A percentile compares a stretch with the other conserved stretches of the same genome.
Conservation (phyloP, 2,329 filamentous ascomycete species). For the Zopfia rhizophila region DNA sequence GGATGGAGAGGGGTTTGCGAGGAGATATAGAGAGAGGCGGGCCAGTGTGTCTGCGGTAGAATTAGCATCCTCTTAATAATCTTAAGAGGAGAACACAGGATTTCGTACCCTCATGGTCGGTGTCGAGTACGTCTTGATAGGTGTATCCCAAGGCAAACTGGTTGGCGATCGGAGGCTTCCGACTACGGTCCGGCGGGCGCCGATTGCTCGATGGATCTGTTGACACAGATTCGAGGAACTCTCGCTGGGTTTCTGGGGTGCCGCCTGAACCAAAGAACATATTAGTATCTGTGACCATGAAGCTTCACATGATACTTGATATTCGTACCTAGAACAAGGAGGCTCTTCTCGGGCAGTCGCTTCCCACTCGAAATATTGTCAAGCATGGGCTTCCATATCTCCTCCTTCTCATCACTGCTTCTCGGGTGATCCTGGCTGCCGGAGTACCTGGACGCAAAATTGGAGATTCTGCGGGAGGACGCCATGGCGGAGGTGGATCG, state of each 20-base stretch:
- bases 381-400: slow-evolving; percentile 94
- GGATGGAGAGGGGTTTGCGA: slow-evolving; percentile 83
- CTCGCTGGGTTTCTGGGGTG: slow-evolving; percentile 82
- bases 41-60: slow-evolving; percentile 79
- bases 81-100: background rate
- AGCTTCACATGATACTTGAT: slow-evolving; percentile 6
- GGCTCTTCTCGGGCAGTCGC: slow-evolving; percentile 88
- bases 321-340: slow-evolving; percentile 80
- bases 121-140: slow-evolving; percentile 92
- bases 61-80: slow-evolving; percentile 21
- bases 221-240: slow-evolving; percentile 73
- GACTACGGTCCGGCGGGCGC: slow-evolving; percentile 64
- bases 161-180: slow-evolving; percentile 83
- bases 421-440: slow-evolving; percentile 44
- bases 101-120: slow-evolving; percentile 84
- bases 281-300: slow-evolving; percentile 25
- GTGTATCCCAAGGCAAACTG: slow-evolving; percentile 93
- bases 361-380: slow-evolving; percentile 91
- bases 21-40: slow-evolving; percentile 86
- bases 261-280: slow-evolving; percentile 67
- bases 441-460: slow-evolving; percentile 39
- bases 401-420: slow-evolving; percentile 78
- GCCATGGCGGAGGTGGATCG: slow-evolving; percentile 48
- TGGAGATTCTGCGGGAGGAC: slow-evolving; percentile 41
- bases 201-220: slow-evolving; percentile 50